Conservation (phyloP, 2,329 filamentous ascomycete species). For the Xylariomycetidae sp. region DNA sequence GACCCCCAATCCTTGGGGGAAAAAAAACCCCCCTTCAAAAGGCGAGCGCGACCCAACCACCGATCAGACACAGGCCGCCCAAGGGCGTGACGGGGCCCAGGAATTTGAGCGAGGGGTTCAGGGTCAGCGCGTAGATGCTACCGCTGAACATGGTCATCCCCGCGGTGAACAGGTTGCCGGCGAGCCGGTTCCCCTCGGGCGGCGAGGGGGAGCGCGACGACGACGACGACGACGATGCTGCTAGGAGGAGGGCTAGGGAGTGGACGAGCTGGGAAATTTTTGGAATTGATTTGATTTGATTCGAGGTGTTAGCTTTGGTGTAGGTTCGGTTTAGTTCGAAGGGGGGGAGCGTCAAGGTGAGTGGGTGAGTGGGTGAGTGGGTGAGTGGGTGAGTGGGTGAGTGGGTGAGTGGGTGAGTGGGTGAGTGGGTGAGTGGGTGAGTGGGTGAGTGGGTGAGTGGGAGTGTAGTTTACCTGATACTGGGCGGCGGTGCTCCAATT, state of each 20-base stretch:
- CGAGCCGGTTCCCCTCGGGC: constrained; percentile 51
- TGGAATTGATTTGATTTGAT: too few species aligned
- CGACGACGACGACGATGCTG: too few species aligned
- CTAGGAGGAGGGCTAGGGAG: constrained; percentile 53
- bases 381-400: background rate
- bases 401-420: background rate
- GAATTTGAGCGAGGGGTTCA: constrained; percentile 58
- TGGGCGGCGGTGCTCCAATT: constrained; percentile 63
- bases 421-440: background rate
- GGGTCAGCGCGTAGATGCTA: constrained; percentile 57
- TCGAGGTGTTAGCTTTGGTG: too few species aligned
- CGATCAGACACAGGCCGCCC: constrained; percentile 60
- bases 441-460: background rate
- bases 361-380: background rate
- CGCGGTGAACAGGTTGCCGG: constrained; percentile 54
- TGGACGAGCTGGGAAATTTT: too few species aligned
- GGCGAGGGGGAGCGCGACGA: constrained; percentile 8
- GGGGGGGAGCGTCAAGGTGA: too few species aligned
- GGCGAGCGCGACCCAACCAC: constrained; percentile 51
- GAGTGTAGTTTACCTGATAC: constrained; percentile 49
- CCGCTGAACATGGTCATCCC: constrained; percentile 66
- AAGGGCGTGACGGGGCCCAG: constrained; percentile 63
- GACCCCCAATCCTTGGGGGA: too few species aligned
- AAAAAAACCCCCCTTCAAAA: too few species aligned
- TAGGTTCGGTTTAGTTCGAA: too few species aligned